Conservation (phyloP, 208 protist genomes). For the Crithidia bombi region DNA sequence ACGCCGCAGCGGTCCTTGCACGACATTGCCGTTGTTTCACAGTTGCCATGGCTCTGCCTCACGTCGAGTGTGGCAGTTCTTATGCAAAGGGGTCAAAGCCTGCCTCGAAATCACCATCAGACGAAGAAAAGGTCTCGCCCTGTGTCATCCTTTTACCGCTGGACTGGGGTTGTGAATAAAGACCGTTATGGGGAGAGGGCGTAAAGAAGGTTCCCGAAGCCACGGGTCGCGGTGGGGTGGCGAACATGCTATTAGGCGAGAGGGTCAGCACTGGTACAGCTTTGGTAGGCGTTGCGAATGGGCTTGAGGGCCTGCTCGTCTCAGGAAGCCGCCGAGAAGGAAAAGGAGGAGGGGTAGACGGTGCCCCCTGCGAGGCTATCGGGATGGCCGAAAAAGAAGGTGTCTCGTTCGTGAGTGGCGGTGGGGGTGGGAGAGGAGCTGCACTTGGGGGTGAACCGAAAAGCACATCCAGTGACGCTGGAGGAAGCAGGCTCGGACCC, state of each 20-base stretch:
- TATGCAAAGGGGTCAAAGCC: slow-evolving; percentile 65
- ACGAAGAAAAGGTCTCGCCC: slow-evolving; percentile 12
- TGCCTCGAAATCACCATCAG: slow-evolving; percentile 42
- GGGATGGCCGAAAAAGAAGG: neutral
- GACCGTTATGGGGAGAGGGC: neutral
- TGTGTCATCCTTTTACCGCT: neutral
- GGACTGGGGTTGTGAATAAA: neutral
- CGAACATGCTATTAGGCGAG: slow-evolving; percentile 21
- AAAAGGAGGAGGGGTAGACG: neutral
- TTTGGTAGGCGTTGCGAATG: neutral
- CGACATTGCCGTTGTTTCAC: neutral
- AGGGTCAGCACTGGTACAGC: neutral
- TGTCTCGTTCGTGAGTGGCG: neutral
- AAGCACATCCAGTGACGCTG: slow-evolving; percentile 21
- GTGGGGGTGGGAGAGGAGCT: neutral
- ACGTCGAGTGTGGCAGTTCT: neutral
- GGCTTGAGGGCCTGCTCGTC: neutral
- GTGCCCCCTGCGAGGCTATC: neutral
- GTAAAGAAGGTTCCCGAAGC: slow-evolving; percentile 5
- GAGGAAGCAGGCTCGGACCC: neutral
- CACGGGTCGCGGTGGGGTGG: slow-evolving; percentile 1
- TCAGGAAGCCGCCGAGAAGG: neutral
- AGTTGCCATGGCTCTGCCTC: neutral
- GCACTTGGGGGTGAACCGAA: neutral
- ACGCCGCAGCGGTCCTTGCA: neutral